A percentile compares a stretch with the other conserved stretches of the same genome.
phyloP scores from a whole-genome alignment of 257 asterid genomes.

The Gynochthodes officinalis region DNA sequence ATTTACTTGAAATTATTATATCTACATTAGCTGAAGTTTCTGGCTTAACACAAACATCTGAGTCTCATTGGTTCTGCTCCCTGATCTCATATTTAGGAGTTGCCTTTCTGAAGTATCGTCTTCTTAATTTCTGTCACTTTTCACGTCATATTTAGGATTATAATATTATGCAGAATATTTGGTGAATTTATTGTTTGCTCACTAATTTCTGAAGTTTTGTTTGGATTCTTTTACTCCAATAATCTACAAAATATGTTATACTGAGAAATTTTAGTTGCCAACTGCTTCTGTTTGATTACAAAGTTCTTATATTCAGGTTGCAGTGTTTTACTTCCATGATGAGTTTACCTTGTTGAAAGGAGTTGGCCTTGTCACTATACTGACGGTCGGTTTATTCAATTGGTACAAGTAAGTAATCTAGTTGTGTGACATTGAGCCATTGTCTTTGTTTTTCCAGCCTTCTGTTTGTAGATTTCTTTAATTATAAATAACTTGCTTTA shows the following conservation, averaged over 20 bases:
- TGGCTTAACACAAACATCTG: neutral
- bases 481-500: neutral
- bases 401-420: slow-evolving; percentile 94
- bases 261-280: neutral
- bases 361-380: slow-evolving; percentile 68
- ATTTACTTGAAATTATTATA: neutral
- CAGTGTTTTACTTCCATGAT: slow-evolving; percentile 93
- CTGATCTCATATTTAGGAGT: neutral
- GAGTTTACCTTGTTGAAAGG: slow-evolving; percentile 89
- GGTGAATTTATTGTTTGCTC: too few relatives aligned
- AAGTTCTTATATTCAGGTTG: slow-evolving; percentile 57
- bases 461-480: neutral
- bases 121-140: neutral
- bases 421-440: slow-evolving; percentile 11
- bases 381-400: slow-evolving; percentile 85
- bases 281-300: neutral
- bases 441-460: neutral
- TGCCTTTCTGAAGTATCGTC: neutral
- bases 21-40: neutral
- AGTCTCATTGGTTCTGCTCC: neutral
- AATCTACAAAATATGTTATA: neutral
- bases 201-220: neutral
- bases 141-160: too few relatives aligned
- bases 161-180: too few relatives aligned
- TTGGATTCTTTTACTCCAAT: neutral